Percentiles rank a stretch among this genome's conserved stretches.
Conservation (phyloP, 768 basidiomycete species). For the Agrocybe pediades region DNA sequence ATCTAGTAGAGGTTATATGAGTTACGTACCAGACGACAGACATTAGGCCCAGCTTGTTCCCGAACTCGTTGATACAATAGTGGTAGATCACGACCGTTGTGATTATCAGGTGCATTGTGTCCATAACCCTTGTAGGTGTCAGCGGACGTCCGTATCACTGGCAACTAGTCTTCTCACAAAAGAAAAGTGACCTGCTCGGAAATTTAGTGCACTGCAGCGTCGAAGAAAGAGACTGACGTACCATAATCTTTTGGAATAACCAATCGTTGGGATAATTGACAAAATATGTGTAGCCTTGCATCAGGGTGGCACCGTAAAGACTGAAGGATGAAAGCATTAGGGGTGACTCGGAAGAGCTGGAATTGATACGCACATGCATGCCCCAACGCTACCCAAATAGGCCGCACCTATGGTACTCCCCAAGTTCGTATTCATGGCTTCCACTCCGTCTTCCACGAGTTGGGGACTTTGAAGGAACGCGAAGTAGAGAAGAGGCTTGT, state of each 20-base stretch:
- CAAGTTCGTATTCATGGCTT: neutral
- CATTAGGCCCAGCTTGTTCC: constrained; percentile 20
- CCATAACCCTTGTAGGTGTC: constrained; percentile 27
- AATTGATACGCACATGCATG: neutral
- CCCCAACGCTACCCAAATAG: neutral
- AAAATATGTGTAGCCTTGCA: constrained; percentile 37
- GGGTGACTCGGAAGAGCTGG: no score
- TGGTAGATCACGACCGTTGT: constrained; percentile 33
- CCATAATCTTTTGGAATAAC: constrained; percentile 33
- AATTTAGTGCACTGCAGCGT: neutral
- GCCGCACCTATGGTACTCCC: constrained; percentile 3
- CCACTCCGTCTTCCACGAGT: no score
- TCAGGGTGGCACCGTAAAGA: constrained; percentile 5
- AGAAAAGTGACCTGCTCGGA: constrained; percentile 6
- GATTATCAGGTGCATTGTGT: constrained; percentile 31
- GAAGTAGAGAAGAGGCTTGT: no score
- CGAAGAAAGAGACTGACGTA: constrained; percentile 11
- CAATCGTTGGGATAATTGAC: constrained; percentile 32
- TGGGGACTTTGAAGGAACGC: no score
- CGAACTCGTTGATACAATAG: constrained; percentile 36
- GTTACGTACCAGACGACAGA: constrained; percentile 30
- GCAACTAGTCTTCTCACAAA: neutral
- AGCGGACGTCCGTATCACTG: neutral
- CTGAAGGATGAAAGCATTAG: neutral
- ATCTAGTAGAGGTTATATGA: no score